Evolutionary conservation across 2,329 filamentous ascomycete species (phyloP), one percentile per base, ranked within the genome.

Genomic region (Apiospora sp.): DNA sequence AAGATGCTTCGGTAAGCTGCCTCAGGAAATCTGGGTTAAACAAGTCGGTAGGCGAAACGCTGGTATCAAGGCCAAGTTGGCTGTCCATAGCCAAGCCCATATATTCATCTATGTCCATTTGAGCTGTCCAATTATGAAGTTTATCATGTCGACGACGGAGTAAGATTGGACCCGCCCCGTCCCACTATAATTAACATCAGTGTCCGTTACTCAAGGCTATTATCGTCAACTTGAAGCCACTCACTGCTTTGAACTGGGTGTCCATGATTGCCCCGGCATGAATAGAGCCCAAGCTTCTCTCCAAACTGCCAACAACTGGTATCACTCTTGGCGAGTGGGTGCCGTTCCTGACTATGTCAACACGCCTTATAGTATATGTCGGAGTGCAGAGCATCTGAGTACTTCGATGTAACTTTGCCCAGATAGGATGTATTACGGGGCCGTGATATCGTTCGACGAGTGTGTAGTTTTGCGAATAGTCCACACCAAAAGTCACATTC

Each of bases 1-100:
- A 84, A 64, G 83, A 83, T 16, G 76, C 77, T 12, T 76, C 73
- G 1, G 77, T 76, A 10, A 84, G 73, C 3, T 72, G 68, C 16
- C 75, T 72, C 34, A 84, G 71, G 3, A 75, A 77, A 6, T 70
- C 70, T 0, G 74, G 46, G 2, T 81, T 75, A 4, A 80, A 46
- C 8, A 68, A 49, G n/a, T 58, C 64, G 27, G 48, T 27, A 0
- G 54, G 37, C 4, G 34, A n/a, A 6, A 24, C 41, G 1, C 12
- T 67, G 1, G 30, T 44, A 8, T 69, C 44, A 4, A 41, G 12
- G 49, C 51, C 54, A 67, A 71, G 44, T 22, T 67, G 67, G 14
- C 67, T 69, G 8, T 69, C 44, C 22, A 69, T 49, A 13, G 67
- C 67, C 0, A 69, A 24, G 22, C 27, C 67, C n/a, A 69, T 34